Conservation (phyloP, 257 asterid genomes). For the Coffea eugenioides region DNA sequence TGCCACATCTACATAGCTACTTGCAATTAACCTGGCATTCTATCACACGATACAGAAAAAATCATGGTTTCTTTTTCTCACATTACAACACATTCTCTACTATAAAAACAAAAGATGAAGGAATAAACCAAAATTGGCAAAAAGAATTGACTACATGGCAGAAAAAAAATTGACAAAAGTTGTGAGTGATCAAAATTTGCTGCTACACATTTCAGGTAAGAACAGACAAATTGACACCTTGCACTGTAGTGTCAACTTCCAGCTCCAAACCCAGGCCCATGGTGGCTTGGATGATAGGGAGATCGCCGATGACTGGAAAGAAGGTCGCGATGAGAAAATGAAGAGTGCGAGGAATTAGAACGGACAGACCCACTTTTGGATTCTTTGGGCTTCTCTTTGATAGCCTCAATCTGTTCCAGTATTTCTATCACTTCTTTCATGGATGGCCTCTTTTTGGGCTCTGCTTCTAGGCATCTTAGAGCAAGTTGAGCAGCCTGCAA, state of each 20-base stretch:
- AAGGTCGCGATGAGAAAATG: constrained; percentile 10
- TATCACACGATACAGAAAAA: neutral
- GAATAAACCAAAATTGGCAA: neutral
- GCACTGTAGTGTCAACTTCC: constrained; percentile 17
- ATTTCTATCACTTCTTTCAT: constrained; percentile 44
- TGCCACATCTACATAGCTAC: neutral
- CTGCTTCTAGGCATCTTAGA: constrained; percentile 37
- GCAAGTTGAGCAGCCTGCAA: constrained; percentile 32
- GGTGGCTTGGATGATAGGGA: constrained; percentile 19
- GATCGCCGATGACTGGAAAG: constrained; percentile 15
- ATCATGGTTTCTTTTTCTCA: neutral
- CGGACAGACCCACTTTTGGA: constrained; percentile 7
- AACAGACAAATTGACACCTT: constrained; percentile 4
- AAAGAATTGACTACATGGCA: neutral
- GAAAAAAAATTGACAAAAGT: constrained; percentile 1
- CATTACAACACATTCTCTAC: constrained; percentile 1
- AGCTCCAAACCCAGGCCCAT: constrained; percentile 21
- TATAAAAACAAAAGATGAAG: neutral
- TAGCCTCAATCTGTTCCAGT: constrained; percentile 39
- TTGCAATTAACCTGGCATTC: neutral
- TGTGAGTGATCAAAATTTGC: constrained; percentile 3
- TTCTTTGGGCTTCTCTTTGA: constrained; percentile 25
- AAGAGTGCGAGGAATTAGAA: constrained; percentile 10
- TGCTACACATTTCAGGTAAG: constrained; percentile 7
- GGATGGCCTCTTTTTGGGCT: constrained; percentile 42